Base-by-base conservation (phyloP, 257 asterid genomes). In the Solanum bulbocastanum region DNA sequence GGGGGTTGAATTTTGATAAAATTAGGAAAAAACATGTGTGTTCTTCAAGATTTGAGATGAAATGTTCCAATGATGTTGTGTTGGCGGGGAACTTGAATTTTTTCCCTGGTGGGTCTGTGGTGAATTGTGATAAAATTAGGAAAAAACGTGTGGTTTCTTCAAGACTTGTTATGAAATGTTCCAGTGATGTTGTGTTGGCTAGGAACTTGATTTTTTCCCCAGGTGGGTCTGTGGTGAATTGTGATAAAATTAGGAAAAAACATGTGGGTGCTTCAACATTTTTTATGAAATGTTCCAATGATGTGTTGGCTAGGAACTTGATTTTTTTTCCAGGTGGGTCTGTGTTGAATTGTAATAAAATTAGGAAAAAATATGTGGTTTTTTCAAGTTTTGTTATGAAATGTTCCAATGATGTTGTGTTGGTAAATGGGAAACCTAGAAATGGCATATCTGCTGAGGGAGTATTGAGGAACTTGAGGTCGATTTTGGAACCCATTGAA, bases 391-490 rank as follows among this genome's bases (percentile, higher is more conserved):
- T 86, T 90, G 89, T 85, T 87, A 84, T 87, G 94, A 92, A 91
- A 86, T 90, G 90, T 90, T 92, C 95, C 6, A 90, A 65, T 88
- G 98, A 91, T 88, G 85, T 58, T 76, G 92, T 86, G 58, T 83
- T 88, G 87, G 82, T 87, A 60, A 91, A 90, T 49, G 92, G 89
- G 30, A 86, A 88, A 74, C 86, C 75, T 56, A 87, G 66, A 83
- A 95, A 89, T 74, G 89, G 83, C 25, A 66, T 93, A 78, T 93
- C 98, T 37, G 79, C 97, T 44, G 94, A 91, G 87, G 96, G 96
- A 85, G 88, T 97, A 69, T 90, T 94, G 66, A 94, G 89, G 73
- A 90, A 87, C 71, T 89, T 97, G 92, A 96, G 92, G 93, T 94
- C 98, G 44, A 71, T 89, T 82, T 76, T 87, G 71, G 94, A 92